Evolutionary conservation across 192 early-diverging fungal species (phyloP).

Genomic region (Entomortierella lignicola): DNA sequence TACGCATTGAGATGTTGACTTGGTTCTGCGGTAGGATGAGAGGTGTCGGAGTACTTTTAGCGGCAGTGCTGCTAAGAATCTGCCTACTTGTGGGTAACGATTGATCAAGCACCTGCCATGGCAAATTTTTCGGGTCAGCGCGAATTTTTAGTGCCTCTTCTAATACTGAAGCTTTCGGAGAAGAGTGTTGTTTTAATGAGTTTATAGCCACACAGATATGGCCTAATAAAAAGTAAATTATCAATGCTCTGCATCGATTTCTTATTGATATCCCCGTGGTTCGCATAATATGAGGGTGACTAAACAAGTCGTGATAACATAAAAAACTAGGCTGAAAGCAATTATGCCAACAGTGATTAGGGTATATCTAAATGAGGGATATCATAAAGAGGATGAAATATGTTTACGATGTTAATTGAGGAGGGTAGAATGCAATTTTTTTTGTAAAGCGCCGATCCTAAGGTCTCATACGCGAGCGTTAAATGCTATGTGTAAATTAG

Average conservation of each 20-base stretch:
- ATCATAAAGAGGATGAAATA: too few species aligned
- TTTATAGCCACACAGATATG: neutral
- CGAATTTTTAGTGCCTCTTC: too few species aligned
- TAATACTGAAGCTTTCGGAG: neutral
- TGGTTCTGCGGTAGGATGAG: constrained; percentile 30
- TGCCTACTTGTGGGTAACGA: neutral
- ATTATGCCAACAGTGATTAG: too few species aligned
- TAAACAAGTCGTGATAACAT: too few species aligned
- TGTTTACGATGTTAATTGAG: too few species aligned
- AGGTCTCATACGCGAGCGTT: too few species aligned
- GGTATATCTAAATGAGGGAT: too few species aligned
- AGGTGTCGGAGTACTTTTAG: neutral
- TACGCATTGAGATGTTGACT: constrained; percentile 21
- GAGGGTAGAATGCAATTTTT: too few species aligned
- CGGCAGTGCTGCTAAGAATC: neutral
- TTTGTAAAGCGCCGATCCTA: too few species aligned
- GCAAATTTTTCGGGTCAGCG: neutral
- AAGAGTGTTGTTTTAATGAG: neutral
- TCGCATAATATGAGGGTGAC: neutral
- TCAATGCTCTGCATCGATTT: neutral
- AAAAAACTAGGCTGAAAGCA: too few species aligned
- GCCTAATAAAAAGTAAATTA: neutral
- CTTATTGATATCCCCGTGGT: neutral
- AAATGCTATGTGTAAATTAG: too few species aligned
- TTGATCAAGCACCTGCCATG: neutral